Base-by-base conservation (phyloP, 2,329 filamentous ascomycete species). In the Geosmithia morbida region DNA sequence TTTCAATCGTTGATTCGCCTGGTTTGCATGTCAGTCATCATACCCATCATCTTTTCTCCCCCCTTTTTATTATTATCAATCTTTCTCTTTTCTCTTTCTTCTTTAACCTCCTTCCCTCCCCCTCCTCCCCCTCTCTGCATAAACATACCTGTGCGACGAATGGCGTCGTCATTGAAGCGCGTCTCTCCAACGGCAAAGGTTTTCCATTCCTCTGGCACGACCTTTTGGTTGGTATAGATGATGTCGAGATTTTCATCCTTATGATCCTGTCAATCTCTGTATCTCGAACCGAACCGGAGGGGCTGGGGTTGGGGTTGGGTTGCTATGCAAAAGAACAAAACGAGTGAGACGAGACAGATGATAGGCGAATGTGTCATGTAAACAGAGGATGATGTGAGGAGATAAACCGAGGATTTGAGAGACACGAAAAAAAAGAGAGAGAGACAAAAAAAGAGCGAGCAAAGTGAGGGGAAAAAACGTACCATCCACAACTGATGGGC, bases 401-500 rank as follows among this genome's bases (percentile, higher is more conserved):
- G 5, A 11, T 37, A 13, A 13, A 16, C 3, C 14, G 33, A 37
- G 33, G 33, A 37, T 11, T 7, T 3, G 14, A 37, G 11, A 37
- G n/a, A n/a, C n/a, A n/a, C n/a, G n/a, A n/a, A 37, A 11, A 37
- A 26, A 26, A 26, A 26, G 8, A 26, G 22, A 4, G 22, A 26
- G 22, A n/a, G n/a, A n/a, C n/a, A 37, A 11, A 37, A 26, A 26
- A 26, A 26, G 8, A 26, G 22, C 22, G 22, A 26, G 22, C 8
- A 8, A 26, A 26, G 22, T 8, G 14, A 16, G 14, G 33, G 11
- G 11, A 13, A 8, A 18, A n/a, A 6, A 56, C 63, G 52, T 51
- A 71, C 70, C 74, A 78, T 78, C 74, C 75, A 79, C n/a, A 79
- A 59, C 55, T 78, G 66, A 55, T 78, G 74, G 1, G 66, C 68